Evolutionary conservation across 1,284 basidiomycete species (phyloP).

Genomic region (Moniliophthora roreri): DNA sequence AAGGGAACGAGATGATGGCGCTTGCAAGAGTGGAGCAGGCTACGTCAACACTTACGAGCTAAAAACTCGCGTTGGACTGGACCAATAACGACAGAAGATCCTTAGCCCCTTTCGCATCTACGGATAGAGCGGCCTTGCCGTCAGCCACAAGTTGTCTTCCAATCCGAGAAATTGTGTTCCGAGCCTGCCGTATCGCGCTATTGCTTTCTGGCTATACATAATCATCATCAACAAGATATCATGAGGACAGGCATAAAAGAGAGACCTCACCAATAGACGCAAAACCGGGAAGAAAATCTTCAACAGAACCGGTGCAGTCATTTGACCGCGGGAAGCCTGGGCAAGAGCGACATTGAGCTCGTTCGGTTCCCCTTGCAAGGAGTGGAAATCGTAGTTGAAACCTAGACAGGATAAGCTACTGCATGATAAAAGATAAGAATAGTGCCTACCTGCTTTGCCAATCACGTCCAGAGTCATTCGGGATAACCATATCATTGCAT

Average conservation of each 20-base stretch:
- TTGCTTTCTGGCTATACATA: slow-evolving; percentile 29
- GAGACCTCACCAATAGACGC: slow-evolving; percentile 37
- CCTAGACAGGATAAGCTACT: slow-evolving; percentile 29
- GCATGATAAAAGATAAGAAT: not conserved
- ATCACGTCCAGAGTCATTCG: slow-evolving; percentile 68
- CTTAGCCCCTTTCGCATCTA: slow-evolving; percentile 25
- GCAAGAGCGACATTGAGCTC: slow-evolving; percentile 51
- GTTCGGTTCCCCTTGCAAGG: slow-evolving; percentile 39
- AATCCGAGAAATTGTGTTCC: slow-evolving; percentile 28
- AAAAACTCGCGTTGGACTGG: slow-evolving; percentile 66
- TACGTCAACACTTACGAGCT: slow-evolving; percentile 69
- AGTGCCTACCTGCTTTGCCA: slow-evolving; percentile 53
- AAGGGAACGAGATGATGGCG: not conserved
- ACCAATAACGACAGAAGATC: slow-evolving; percentile 59
- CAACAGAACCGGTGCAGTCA: slow-evolving; percentile 31
- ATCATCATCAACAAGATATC: not conserved
- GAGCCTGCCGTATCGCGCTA: slow-evolving; percentile 20
- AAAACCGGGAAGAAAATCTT: slow-evolving; percentile 38
- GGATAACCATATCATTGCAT: slow-evolving; percentile 56
- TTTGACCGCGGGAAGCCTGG: slow-evolving; percentile 32
- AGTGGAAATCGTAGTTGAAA: slow-evolving; percentile 68
- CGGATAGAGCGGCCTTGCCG: slow-evolving; percentile 36
- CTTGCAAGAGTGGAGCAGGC: slow-evolving; percentile 2
- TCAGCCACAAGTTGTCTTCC: slow-evolving; percentile 46
- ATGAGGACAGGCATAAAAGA: not conserved